Conservation (phyloP, 352 stramenopile genomes). For the Pythium biforme region DNA sequence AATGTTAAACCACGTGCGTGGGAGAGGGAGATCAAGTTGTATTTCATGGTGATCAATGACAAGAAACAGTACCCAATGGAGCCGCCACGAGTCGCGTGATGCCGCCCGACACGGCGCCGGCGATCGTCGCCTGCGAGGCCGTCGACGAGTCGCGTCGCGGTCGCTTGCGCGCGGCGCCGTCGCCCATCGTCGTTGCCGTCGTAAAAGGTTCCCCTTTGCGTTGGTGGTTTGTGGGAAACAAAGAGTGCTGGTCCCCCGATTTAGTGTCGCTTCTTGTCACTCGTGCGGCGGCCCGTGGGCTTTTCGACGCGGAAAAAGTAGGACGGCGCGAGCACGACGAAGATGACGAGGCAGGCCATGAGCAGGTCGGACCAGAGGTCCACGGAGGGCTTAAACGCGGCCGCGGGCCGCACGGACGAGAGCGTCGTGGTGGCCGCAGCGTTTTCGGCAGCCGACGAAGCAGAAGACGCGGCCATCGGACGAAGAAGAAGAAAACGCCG, state of each 20-base stretch:
- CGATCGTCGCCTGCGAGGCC: conserved; percentile 48
- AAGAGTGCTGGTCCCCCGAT: conserved; percentile 14
- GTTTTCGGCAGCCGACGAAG: background rate
- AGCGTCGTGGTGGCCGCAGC: conserved; percentile 8
- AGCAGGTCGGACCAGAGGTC: conserved; percentile 59
- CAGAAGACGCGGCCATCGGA: background rate
- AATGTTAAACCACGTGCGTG: conserved; percentile 15
- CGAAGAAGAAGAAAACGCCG: background rate
- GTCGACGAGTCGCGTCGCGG: conserved; percentile 26
- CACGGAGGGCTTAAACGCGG: conserved; percentile 3
- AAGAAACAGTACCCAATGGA: conserved; percentile 50
- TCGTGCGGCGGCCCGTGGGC: background rate
- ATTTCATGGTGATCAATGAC: too few relatives aligned
- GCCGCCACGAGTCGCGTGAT: conserved; percentile 66
- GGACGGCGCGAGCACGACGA: conserved; percentile 63
- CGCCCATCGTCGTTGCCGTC: too few relatives aligned
- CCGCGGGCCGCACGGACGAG: background rate
- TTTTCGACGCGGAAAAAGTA: conserved; percentile 48
- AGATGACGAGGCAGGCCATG: conserved; percentile 56
- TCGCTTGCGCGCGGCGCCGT: conserved; percentile 14
- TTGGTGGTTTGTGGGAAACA: conserved; percentile 4
- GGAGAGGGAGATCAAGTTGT: too few relatives aligned
- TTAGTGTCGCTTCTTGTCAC: conserved; percentile 25
- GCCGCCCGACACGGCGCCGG: conserved; percentile 63
- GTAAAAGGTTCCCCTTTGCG: too few relatives aligned